Evolutionary conservation across 2,329 filamentous ascomycete species (phyloP), one percentile per base, ranked within the genome.

Genomic region (Colletotrichum viniferum): DNA sequence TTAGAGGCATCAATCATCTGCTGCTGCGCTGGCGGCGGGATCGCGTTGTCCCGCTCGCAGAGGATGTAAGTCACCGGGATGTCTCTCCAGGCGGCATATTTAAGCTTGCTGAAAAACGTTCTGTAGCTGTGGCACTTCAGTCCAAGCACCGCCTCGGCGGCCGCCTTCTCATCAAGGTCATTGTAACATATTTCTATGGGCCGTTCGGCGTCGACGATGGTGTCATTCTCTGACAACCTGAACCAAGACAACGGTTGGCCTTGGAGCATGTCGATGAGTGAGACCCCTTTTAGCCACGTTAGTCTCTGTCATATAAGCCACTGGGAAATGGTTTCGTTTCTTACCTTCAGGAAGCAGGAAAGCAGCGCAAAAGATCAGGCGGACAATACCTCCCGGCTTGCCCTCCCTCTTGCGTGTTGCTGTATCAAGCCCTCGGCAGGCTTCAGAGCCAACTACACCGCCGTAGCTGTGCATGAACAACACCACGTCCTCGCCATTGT

Each of bases 401-500:
- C 83, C 82, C 4, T 77, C 68, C 6, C 62, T 70, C 56, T 78
- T 76, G 9, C 84, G 76, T 63, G 81, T 79, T 52, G 77, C 78
- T 69, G 83, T 82, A 13, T 79, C 77, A 3, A 84, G 69, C 0
- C 82, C 83, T 4, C 78, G 78, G 3, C 84, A 72, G 2, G 81
- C 82, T 69, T 84, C 82, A 7, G 79, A 80, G 3, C 80, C 81
- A 0, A 84, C 76, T 0, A 84, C 78, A 12, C 84, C 85, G 3
- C 84, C 82, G 78, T 86, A 87, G 21, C 83, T 85, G 66, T 87
- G 86, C 14, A 80, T 79, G 18, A 86, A 52, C 7, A 87, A 76
- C 1, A 87, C 75, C 7, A 87, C 82, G 28, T 86, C 82, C 28
- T 84, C 84, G 1, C 81, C 82, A 1, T 64, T 66, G 9, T 84